phyloP scores from a whole-genome alignment of 495 filamentous ascomycete species.

The Haplographium delicatum region DNA sequence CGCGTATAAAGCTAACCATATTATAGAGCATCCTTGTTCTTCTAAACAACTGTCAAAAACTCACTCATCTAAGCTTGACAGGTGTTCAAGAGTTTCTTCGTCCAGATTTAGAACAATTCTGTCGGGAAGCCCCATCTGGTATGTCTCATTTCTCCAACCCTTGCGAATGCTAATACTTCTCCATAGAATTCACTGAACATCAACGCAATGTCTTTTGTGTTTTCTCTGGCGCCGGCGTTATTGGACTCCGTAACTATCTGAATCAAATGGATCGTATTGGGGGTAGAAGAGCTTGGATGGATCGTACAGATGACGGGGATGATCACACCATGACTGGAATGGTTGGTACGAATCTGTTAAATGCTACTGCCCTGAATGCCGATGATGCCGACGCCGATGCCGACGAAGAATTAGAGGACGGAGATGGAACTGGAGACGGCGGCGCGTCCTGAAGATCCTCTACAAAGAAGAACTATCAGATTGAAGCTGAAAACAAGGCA shows the following conservation, averaged over 20 bases:
- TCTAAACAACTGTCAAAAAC: slow-evolving; percentile 81
- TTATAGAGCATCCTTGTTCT: slow-evolving; percentile 81
- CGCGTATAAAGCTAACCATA: slow-evolving; percentile 1
- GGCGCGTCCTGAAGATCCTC: neutral
- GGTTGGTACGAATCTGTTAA: slow-evolving; percentile 53
- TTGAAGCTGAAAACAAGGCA: neutral
- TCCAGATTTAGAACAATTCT: slow-evolving; percentile 73
- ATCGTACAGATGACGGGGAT: slow-evolving; percentile 52
- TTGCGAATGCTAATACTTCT: slow-evolving; percentile 26
- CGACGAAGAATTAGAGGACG: slow-evolving; percentile 30
- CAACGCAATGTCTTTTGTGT: slow-evolving; percentile 96
- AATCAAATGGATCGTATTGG: slow-evolving; percentile 42
- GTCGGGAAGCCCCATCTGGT: slow-evolving; percentile 78
- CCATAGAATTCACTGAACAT: slow-evolving; percentile 84
- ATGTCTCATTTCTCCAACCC: slow-evolving; percentile 16
- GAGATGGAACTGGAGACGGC: slow-evolving; percentile 20
- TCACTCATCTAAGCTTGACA: slow-evolving; percentile 94
- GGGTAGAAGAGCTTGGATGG: slow-evolving; percentile 29
- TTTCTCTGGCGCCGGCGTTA: slow-evolving; percentile 85
- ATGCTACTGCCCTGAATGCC: slow-evolving; percentile 46
- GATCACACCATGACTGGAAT: slow-evolving; percentile 51
- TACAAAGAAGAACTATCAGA: neutral
- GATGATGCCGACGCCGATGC: slow-evolving; percentile 36
- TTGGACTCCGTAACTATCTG: slow-evolving; percentile 67
- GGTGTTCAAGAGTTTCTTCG: slow-evolving; percentile 82